Percentiles rank a stretch among this genome's conserved stretches.
Evolutionary conservation across 768 basidiomycete species (phyloP).

Genomic region (Mycena pura): DNA sequence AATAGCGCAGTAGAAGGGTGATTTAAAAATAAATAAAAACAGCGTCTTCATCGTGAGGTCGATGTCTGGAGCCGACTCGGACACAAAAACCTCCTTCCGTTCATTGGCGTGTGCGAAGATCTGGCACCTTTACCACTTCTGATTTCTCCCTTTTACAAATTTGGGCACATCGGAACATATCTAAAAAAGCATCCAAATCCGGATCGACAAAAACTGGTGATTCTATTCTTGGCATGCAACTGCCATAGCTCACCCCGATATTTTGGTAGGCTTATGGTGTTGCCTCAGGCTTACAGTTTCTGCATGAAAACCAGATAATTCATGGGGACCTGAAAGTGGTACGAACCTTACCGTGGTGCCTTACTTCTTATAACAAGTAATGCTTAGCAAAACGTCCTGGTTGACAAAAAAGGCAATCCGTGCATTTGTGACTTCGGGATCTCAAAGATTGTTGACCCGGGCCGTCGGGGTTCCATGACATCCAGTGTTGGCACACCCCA

Average conservation of each 20-base stretch:
- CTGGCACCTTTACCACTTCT: slow-evolving; percentile 10
- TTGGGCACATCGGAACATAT: slow-evolving; percentile 8
- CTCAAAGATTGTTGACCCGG: slow-evolving; percentile 11
- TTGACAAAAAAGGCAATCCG: background rate
- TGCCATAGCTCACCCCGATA: background rate
- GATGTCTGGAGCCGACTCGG: slow-evolving; percentile 7
- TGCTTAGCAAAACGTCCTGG: slow-evolving; percentile 18
- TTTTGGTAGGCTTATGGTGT: background rate
- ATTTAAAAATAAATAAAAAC: no score
- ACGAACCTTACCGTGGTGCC: background rate
- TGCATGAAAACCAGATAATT: background rate
- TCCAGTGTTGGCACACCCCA: slow-evolving; percentile 7
- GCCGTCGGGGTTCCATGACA: slow-evolving; percentile 10
- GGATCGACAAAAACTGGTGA: background rate
- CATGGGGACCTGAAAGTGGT: slow-evolving; percentile 20
- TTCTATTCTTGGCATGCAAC: background rate
- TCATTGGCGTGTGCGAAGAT: slow-evolving; percentile 14
- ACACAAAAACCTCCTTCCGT: slow-evolving; percentile 18
- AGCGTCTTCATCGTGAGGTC: slow-evolving; percentile 17
- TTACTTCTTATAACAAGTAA: background rate
- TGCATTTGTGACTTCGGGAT: slow-evolving; percentile 20
- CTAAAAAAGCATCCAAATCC: background rate
- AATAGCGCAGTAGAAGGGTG: background rate
- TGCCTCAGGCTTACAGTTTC: background rate
- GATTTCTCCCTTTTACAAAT: slow-evolving; percentile 19